Evolutionary conservation across 768 basidiomycete species (phyloP), one percentile per base, ranked within the genome.

Genomic region (Russula earlei): DNA sequence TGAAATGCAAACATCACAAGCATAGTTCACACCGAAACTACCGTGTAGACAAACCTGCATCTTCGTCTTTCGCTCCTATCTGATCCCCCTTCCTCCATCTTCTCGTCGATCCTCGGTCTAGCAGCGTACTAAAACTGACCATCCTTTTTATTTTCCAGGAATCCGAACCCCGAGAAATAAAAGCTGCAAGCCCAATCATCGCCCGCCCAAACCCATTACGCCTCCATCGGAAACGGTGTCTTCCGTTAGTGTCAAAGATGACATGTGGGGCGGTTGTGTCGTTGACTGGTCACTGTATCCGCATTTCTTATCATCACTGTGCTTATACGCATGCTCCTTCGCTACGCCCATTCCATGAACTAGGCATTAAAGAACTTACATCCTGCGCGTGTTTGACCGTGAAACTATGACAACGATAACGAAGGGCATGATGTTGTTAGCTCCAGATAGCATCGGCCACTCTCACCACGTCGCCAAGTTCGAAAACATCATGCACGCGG

Each of bases 61-160:
- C 86, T 75, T 81, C 71, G 91, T 96, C 92, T 94, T 94, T 94
- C 92, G 91, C 92, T 94, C 91, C 91, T 94, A 94, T 94, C 91
- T 94, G 92, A 94, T 71, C 37, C 19, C 59, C 62, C 60, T n/a
- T n/a, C 60, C 55, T 53, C 49, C 42, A 46, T 54, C 50, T 19
- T 33, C 10, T 31, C 43, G 25, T 42, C 43, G n/a, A n/a, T 37
- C 31, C 52, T 43, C 31, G 12, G 4, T 36, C 14, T 33, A 10
- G 36, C 20, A 20, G 12, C 38, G 12, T 24, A 17, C 8, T 42
- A 29, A 49, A n/a, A 17, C 54, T 52, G 27, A 58, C 46, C 27
- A 59, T 46, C 25, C 43, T 59, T 31, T 52, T 51, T n/a, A n/a
- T n/a, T 22, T 44, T 33, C 31, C 54, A 71, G 70, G 70, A 71